These are phyloP conservation scores for Zoysia japonica DNA, from an alignment of 176 grass and related monocot species.

Conservation along the genomic window DNA sequence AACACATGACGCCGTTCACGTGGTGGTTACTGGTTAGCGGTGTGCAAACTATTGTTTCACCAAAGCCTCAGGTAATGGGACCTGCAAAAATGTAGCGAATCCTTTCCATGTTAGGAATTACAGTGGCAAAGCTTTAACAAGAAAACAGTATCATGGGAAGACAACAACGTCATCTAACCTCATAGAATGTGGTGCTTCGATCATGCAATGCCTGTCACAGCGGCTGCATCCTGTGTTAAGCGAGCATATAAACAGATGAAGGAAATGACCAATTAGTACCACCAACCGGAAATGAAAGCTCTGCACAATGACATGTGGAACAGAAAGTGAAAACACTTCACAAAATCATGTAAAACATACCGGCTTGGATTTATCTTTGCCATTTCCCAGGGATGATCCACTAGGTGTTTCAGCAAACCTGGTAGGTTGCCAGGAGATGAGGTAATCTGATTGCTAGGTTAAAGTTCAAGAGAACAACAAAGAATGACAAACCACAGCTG, in stretches of 20 bases:
- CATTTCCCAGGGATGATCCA: conserved; percentile 44
- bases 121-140: background rate
- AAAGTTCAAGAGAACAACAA: conserved; percentile 14
- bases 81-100: conserved; percentile 7
- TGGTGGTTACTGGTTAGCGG: conserved; percentile 32
- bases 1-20: conserved; percentile 28
- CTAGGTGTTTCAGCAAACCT: conserved; percentile 72
- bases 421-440: conserved; percentile 28
- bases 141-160: background rate
- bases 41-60: conserved; percentile 43
- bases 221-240: conserved; percentile 49
- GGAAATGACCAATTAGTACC: background rate
- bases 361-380: conserved; percentile 51
- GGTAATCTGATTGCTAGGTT: conserved; percentile 18
- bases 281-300: conserved; percentile 13
- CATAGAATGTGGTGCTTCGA: conserved; percentile 7
- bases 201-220: conserved; percentile 64
- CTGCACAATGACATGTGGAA: background rate
- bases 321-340: background rate
- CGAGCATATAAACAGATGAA: conserved; percentile 2
- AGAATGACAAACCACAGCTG: background rate
- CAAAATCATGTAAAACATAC: conserved; percentile 45
- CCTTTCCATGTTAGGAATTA: conserved; percentile 19
- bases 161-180: conserved; percentile 34
- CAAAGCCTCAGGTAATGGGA: conserved; percentile 21